phyloP scores from a whole-genome alignment of 148 eudicot genomes.

The Heliamphora exappendiculata region DNA sequence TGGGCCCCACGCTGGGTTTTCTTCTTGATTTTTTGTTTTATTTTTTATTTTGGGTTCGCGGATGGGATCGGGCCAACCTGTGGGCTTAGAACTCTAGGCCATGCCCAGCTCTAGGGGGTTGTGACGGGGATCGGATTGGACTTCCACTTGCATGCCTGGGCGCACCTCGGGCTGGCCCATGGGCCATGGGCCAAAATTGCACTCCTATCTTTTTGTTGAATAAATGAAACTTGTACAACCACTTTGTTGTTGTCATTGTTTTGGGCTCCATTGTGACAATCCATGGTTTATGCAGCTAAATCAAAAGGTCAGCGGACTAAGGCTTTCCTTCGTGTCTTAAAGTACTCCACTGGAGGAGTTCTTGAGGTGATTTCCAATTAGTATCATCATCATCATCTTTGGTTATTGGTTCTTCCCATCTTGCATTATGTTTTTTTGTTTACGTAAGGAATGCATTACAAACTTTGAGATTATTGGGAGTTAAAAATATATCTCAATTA shows the following conservation, averaged over 20 bases:
- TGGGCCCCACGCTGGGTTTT: no score
- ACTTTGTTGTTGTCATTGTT: background rate
- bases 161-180: no score
- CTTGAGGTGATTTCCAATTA: constrained; percentile 62
- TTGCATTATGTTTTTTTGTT: background rate
- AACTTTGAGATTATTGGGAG: background rate
- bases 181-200: no score
- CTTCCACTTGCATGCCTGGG: no score
- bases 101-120: no score
- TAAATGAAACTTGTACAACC: background rate
- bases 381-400: background rate
- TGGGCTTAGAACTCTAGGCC: no score
- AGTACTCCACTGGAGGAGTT: constrained; percentile 87
- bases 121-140: no score
- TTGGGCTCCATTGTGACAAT: background rate
- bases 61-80: no score
- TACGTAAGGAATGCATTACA: background rate
- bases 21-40: no score
- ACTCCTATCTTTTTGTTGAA: background rate
- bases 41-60: no score
- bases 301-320: constrained; percentile 56
- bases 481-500: background rate
- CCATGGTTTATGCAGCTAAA: constrained; percentile 48
- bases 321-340: constrained; percentile 85
- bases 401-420: background rate